Conservation (phyloP, 208 protist genomes). For the Crithidia expoeki region DNA sequence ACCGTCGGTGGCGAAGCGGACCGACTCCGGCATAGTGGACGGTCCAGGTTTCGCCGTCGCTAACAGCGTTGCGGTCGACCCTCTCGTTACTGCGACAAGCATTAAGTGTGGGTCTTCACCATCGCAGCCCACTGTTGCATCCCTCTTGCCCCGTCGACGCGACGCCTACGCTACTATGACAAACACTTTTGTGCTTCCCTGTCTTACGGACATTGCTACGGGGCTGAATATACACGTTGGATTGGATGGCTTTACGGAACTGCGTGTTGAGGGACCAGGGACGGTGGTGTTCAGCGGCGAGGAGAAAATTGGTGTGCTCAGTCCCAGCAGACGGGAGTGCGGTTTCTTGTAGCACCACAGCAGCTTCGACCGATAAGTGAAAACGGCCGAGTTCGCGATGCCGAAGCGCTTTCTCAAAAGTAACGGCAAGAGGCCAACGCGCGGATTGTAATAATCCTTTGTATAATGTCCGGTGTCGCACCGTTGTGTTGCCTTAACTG, state of each 20-base stretch:
- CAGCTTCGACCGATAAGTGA: background rate
- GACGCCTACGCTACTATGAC: background rate
- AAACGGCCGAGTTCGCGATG: too few species aligned
- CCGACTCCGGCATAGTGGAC: background rate
- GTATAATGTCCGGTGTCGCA: too few species aligned
- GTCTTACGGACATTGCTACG: constrained; percentile 48
- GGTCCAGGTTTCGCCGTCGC: background rate
- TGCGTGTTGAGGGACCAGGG: constrained; percentile 75
- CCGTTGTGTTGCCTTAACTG: too few species aligned
- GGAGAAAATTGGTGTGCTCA: constrained; percentile 44
- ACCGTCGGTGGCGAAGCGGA: background rate
- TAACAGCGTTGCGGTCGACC: background rate
- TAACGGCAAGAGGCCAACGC: too few species aligned
- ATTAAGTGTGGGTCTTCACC: background rate
- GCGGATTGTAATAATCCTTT: too few species aligned
- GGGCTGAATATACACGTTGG: constrained; percentile 68
- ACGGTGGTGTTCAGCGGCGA: constrained; percentile 75
- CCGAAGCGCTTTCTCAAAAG: too few species aligned
- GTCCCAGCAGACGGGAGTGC: constrained; percentile 3
- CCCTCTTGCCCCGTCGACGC: constrained; percentile 8
- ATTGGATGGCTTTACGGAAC: constrained; percentile 72
- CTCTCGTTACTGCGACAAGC: background rate
- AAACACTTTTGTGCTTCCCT: constrained; percentile 23
- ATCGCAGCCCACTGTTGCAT: background rate
- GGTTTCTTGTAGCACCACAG: background rate